phyloP scores from a whole-genome alignment of 2,329 filamentous ascomycete species.

The Fusarium annulatum region DNA sequence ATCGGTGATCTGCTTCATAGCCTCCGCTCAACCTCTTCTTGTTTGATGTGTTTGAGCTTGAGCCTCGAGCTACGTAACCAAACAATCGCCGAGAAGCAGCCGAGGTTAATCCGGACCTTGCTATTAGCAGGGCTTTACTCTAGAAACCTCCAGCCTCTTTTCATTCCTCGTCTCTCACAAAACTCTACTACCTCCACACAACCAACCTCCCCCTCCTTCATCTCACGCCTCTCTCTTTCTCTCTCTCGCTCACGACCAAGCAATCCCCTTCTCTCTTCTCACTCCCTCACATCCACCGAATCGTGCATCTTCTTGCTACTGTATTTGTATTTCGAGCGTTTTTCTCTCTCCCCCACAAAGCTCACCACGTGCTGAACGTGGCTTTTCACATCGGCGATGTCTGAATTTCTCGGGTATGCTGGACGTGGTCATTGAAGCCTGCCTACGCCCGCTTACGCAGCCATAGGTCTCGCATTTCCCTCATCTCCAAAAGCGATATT shows the following conservation, averaged over 20 bases:
- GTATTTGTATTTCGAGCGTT: constrained; percentile 38
- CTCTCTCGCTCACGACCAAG: constrained; percentile 15
- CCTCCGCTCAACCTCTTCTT: background rate
- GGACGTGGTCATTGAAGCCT: constrained; percentile 42
- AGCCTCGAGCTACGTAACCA: constrained; percentile 12
- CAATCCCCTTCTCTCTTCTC: constrained; percentile 20
- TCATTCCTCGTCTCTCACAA: constrained; percentile 48
- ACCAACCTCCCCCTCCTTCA: constrained; percentile 41
- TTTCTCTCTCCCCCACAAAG: constrained; percentile 34
- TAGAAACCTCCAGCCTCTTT: constrained; percentile 46
- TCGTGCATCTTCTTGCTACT: constrained; percentile 34
- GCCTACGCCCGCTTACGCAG: constrained; percentile 49
- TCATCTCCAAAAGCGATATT: constrained; percentile 98
- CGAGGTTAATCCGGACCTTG: constrained; percentile 38
- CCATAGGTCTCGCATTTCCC: constrained; percentile 86
- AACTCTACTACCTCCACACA: constrained; percentile 48
- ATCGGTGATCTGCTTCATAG: background rate
- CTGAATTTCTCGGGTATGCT: constrained; percentile 70
- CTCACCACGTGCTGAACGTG: constrained; percentile 57
- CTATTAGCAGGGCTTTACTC: constrained; percentile 41
- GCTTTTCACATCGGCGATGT: constrained; percentile 58
- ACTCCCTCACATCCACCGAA: constrained; percentile 10
- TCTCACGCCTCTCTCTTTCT: constrained; percentile 21
- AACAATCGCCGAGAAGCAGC: constrained; percentile 37
- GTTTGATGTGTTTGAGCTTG: background rate